A percentile compares a stretch with the other conserved stretches of the same genome.
These are phyloP conservation scores for Furcasterigmium sp. DNA, from an alignment of 2,329 filamentous ascomycete genomes.

Conservation along the genomic window DNA sequence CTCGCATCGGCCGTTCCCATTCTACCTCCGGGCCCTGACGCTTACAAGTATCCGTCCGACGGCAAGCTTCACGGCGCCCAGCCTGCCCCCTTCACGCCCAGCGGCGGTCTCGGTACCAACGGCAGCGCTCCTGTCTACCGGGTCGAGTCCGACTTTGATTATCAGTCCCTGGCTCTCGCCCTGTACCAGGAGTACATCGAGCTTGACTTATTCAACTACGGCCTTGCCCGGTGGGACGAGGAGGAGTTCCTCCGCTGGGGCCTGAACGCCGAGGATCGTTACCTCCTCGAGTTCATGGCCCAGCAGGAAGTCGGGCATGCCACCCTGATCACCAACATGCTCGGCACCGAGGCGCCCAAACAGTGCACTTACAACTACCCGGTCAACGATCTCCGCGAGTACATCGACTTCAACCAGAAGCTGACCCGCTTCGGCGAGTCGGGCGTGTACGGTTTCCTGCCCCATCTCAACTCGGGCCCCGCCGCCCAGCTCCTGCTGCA, in stretches of 20 bases:
- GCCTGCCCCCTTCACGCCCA: constrained; percentile 68
- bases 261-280: constrained; percentile 63
- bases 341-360: constrained; percentile 62
- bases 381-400: constrained; percentile 68
- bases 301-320: constrained; percentile 75
- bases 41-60: constrained; percentile 66
- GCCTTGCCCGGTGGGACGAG: constrained; percentile 62
- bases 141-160: constrained; percentile 78
- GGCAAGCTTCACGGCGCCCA: constrained; percentile 62
- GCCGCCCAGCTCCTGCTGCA: constrained; percentile 69
- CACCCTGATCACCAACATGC: constrained; percentile 71
- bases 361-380: constrained; percentile 84
- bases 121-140: constrained; percentile 72
- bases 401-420: constrained; percentile 79
- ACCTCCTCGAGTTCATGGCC: constrained; percentile 70
- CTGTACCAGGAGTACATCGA: constrained; percentile 84
- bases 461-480: constrained; percentile 71
- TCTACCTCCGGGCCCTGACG: constrained; percentile 52
- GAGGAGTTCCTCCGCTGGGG: constrained; percentile 66
- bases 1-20: constrained; percentile 53
- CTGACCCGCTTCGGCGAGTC: constrained; percentile 77
- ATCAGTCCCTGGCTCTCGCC: constrained; percentile 67
- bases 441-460: constrained; percentile 75
- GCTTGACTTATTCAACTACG: constrained; percentile 76
- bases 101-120: constrained; percentile 71